Evolutionary conservation across 352 stramenopile genomes (phyloP), one percentile per base, ranked within the genome.

Genomic region (Achlya hypogyna): DNA sequence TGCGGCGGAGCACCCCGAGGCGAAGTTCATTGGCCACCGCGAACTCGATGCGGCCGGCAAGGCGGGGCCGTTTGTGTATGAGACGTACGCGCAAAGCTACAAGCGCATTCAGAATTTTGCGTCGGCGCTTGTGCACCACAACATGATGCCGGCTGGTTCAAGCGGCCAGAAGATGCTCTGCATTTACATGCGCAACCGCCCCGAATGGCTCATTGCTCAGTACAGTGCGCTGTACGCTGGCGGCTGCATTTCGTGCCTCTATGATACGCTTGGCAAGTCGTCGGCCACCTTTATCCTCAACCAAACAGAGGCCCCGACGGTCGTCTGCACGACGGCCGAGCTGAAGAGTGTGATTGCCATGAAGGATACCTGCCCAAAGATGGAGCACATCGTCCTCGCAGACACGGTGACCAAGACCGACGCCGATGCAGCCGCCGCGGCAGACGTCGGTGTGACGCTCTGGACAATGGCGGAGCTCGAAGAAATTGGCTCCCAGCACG

Each of bases 131-230:
- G 74, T 84, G 63, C 71, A 78, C 22, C 62, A 78, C 8, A 60
- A 77, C 3, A 64, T 90, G 25, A 45, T 90, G 20, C 74, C 77
- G 5, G 12, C 29, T 6, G 38, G 27, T 5, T 49, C 47, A 12
- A 73, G 85, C 49, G 72, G 75, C 22, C 62, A 89, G 40, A 75
- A 75, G 32, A 88, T 96, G 68, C 54, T 98, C 20, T 93, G 81
- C 29, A 84, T 99, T 53, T 99, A 98, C 77, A 97, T 97, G 79
- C 97, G 94, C 72, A 99, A 99, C 72, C 96, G 83, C 16, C 85
- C 96, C 43, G 95, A 99, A 69, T 99, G 96, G 92, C 78, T 72
- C 53, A 69, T 91, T 10, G 70, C 71, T 4, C 63, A 74, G 16
- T 81, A 91, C 56, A 77, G 75, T 5, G 78, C 71, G 53, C 73